Percentiles rank a stretch among this genome's conserved stretches.
Conservation (phyloP, 768 basidiomycete genomes). For the Amylocystis lapponica region DNA sequence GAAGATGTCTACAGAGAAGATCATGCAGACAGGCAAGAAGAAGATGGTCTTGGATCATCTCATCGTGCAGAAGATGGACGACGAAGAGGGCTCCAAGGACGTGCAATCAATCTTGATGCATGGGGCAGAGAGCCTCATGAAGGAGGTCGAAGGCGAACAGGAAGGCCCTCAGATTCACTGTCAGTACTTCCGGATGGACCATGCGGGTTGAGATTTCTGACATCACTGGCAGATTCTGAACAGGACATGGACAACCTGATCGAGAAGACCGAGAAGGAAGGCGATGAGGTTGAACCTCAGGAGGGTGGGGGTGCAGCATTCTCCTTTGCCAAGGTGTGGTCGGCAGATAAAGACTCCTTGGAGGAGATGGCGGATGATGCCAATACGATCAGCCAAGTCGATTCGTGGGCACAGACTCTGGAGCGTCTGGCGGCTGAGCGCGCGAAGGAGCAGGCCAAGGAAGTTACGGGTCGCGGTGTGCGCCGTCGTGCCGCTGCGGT, state of each 20-base stretch:
- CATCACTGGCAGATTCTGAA: constrained; percentile 52
- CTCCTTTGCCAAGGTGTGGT: constrained; percentile 91
- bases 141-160: constrained; percentile 43
- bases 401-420: constrained; percentile 81
- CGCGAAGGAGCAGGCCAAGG: constrained; percentile 42
- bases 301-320: constrained; percentile 55
- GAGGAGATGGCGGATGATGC: constrained; percentile 60
- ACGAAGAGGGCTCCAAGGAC: constrained; percentile 67
- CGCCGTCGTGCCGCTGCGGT: constrained; percentile 62
- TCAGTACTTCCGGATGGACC: constrained; percentile 35
- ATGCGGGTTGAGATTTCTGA: no score
- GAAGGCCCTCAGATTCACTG: constrained; percentile 68
- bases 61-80: constrained; percentile 94
- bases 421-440: constrained; percentile 41
- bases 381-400: constrained; percentile 42
- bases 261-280: constrained; percentile 75
- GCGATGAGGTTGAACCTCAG: constrained; percentile 41
- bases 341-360: constrained; percentile 64
- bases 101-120: constrained; percentile 87
- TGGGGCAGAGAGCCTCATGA: constrained; percentile 83
- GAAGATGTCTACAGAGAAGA: constrained; percentile 57
- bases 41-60: constrained; percentile 92
- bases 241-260: constrained; percentile 83
- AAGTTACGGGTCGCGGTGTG: constrained; percentile 65
- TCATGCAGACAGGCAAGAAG: constrained; percentile 90